These are phyloP conservation scores for Panellus pusillus DNA, from an alignment of 768 basidiomycete species.

Conservation along the genomic window DNA sequence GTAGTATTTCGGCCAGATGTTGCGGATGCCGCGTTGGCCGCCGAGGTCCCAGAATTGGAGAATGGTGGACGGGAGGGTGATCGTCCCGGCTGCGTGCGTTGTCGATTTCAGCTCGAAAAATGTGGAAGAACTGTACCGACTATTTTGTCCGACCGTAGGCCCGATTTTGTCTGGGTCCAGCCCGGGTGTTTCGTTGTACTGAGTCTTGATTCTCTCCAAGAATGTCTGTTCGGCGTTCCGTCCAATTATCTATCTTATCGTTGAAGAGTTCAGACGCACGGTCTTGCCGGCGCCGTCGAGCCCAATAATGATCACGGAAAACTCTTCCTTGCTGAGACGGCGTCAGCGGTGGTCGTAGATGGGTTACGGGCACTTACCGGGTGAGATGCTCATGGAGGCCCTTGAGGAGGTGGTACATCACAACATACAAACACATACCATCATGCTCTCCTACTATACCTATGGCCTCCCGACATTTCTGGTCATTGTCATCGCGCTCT, in stretches of 20 bases:
- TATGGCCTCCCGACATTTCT: constrained; percentile 71
- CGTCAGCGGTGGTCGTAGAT: background rate
- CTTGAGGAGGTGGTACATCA: constrained; percentile 95
- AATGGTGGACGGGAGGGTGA: constrained; percentile 88
- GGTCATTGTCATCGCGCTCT: constrained; percentile 68
- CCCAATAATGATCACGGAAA: constrained; percentile 93
- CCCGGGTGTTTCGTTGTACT: constrained; percentile 84
- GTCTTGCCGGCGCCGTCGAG: constrained; percentile 93
- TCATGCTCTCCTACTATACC: constrained; percentile 58
- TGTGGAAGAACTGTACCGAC: constrained; percentile 43
- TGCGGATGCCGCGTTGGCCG: constrained; percentile 90
- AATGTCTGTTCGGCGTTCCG: constrained; percentile 63
- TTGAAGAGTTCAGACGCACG: no score
- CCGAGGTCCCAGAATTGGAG: constrained; percentile 98
- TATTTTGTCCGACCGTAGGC: constrained; percentile 97
- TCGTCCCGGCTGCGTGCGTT: constrained; percentile 73
- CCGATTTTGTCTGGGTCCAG: constrained; percentile 92
- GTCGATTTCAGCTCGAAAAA: background rate
- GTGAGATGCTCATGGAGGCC: constrained; percentile 91
- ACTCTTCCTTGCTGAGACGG: constrained; percentile 72
- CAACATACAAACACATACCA: no score
- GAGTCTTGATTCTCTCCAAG: constrained; percentile 90
- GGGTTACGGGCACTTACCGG: constrained; percentile 43
- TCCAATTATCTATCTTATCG: no score
- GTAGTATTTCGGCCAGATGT: constrained; percentile 94